Evolutionary conservation across 495 filamentous ascomycete genomes (phyloP), one percentile per base, ranked within the genome.

Genomic region (Penicillium malachiteum): DNA sequence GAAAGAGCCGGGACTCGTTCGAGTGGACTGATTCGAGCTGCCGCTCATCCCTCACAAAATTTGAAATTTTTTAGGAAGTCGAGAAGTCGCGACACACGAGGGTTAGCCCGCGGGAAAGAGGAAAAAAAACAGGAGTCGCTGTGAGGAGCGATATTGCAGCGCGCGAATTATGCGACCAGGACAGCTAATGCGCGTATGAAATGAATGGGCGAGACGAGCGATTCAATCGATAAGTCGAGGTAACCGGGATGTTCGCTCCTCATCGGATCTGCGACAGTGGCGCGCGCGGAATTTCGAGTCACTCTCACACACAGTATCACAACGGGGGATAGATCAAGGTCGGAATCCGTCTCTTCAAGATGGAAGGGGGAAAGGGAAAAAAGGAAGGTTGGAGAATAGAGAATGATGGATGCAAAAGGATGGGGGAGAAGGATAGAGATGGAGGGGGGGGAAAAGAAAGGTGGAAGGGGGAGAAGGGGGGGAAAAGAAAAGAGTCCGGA

Each of bases 1-100:
- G 56, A 71, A 73, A 59, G 75, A 78, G 60, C 74, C 73, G 60
- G 75, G 73, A 67, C 75, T 78, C 57, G 74, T 75, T 62, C 73
- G 74, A 72, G 69, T 76, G 41, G 74, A 76, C 67, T 76, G 75
- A 54, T 69, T 76, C 55, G 73, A 76, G 65, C 68, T 77, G 66
- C 71, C 69, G 70, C 73, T 76, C 75, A 78, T 78, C 60, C 74
- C 74, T 78, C 60, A 67, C 67, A 50, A 62, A 65, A 37, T 39
- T 55, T 34, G 16, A 48, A 50, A 14, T 35, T 5, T 26, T 26
- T 26, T 45, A 33, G 33, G 18, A 48, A 46, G 55, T 54, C 50
- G 53, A 59, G 50, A 41, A 10, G 66, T 58, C 62, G 68, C 63
- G 63, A 70, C 65, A 60, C 55, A 59, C 54, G 51, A 50, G 32